phyloP scores from a whole-genome alignment of 208 protist species.

The Crithidia expoeki region DNA sequence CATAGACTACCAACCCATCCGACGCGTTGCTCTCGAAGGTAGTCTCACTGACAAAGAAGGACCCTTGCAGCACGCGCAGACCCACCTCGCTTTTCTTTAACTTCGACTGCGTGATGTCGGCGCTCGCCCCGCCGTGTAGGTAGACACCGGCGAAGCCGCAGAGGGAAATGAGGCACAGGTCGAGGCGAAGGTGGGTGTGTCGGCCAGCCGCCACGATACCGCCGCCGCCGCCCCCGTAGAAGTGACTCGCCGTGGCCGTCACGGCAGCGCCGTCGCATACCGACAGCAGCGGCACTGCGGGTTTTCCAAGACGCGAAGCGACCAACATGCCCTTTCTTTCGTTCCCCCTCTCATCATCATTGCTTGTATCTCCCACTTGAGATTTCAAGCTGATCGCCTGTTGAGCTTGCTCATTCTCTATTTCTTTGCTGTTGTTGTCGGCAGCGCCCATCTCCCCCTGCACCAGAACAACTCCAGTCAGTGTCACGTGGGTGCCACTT shows the following conservation, averaged over 20 bases:
- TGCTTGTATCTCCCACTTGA: not conserved
- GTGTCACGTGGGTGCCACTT: constrained; percentile 21
- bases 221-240: constrained; percentile 58
- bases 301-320: constrained; percentile 3
- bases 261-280: constrained; percentile 43
- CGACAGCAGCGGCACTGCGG: constrained; percentile 41
- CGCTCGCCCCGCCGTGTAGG: constrained; percentile 36
- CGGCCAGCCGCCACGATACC: constrained; percentile 43
- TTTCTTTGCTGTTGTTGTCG: too few relatives aligned
- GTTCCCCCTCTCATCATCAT: too few relatives aligned
- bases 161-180: constrained; percentile 58
- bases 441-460: constrained; percentile 17
- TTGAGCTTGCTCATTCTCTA: too few relatives aligned
- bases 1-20: constrained; percentile 65
- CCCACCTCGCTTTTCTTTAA: constrained; percentile 61
- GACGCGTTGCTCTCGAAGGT: constrained; percentile 49
- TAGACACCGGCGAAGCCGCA: constrained; percentile 64
- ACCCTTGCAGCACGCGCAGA: constrained; percentile 29
- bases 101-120: constrained; percentile 41
- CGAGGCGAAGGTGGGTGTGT: constrained; percentile 38
- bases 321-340: not conserved
- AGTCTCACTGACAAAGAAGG: constrained; percentile 39
- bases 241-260: constrained; percentile 58
- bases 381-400: too few relatives aligned
- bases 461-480: constrained; percentile 69